Conservation (phyloP, 1,139 yeast genomes). For the Geotrichum klebahnii region DNA sequence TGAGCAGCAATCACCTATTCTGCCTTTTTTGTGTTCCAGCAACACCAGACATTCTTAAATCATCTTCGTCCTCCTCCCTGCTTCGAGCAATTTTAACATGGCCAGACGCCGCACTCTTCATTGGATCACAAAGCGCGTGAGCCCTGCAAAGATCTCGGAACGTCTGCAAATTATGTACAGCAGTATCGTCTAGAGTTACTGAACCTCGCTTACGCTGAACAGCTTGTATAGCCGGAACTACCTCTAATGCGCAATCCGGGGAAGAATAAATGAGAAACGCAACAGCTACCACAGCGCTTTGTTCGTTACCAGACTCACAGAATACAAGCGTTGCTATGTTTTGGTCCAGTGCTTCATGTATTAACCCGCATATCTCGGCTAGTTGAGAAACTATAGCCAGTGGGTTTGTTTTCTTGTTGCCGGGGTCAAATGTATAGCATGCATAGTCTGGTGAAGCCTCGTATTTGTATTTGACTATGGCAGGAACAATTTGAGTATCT, state of each 20-base stretch:
- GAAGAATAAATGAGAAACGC: constrained; percentile 35
- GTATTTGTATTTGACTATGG: constrained; percentile 22
- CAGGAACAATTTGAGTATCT: constrained; percentile 9
- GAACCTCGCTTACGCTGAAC: constrained; percentile 34
- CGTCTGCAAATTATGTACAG: constrained; percentile 28
- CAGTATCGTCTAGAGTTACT: constrained; percentile 28
- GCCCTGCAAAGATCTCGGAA: constrained; percentile 30
- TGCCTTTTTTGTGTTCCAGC: background rate
- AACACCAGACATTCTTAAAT: background rate
- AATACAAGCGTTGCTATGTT: constrained; percentile 25
- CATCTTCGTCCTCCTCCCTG: constrained; percentile 1
- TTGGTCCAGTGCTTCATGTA: constrained; percentile 16
- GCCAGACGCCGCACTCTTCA: background rate
- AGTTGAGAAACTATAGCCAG: constrained; percentile 26
- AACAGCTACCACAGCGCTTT: constrained; percentile 34
- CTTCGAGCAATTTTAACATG: background rate
- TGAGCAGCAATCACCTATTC: too few relatives aligned
- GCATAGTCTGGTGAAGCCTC: constrained; percentile 18
- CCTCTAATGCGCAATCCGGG: constrained; percentile 23
- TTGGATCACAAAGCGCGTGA: too few relatives aligned
- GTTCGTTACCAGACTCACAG: constrained; percentile 38
- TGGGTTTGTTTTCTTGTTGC: constrained; percentile 22
- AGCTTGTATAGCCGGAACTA: constrained; percentile 31
- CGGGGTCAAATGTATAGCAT: constrained; percentile 24
- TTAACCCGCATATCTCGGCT: constrained; percentile 23